Evolutionary conservation across 495 filamentous ascomycete genomes (phyloP).

Genomic region (Aspergillus mulundensis): DNA sequence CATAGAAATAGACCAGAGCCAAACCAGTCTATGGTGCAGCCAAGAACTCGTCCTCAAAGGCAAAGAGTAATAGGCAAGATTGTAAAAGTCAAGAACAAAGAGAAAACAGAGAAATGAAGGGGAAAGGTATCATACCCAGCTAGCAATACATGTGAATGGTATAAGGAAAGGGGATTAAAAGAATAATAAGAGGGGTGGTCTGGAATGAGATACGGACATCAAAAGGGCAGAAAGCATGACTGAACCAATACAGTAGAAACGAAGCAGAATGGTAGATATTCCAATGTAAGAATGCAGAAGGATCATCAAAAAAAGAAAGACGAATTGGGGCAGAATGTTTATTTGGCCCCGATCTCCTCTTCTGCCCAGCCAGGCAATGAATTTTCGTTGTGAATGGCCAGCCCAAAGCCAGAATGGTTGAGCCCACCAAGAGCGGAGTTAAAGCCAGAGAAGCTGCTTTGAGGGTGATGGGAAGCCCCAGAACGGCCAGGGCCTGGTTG

Average conservation of each 20-base stretch:
- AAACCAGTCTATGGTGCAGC: slow-evolving; percentile 25
- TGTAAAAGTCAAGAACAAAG: slow-evolving; percentile 13
- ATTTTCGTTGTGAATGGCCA: slow-evolving; percentile 60
- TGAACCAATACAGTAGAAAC: slow-evolving; percentile 14
- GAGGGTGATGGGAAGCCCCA: slow-evolving; percentile 48
- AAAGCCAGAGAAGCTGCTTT: slow-evolving; percentile 55
- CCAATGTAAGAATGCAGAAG: slow-evolving; percentile 10
- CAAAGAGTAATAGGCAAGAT: slow-evolving; percentile 15
- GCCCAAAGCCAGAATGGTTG: slow-evolving; percentile 55
- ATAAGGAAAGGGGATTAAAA: slow-evolving; percentile 31
- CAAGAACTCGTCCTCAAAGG: slow-evolving; percentile 17
- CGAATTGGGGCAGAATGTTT: slow-evolving; percentile 22
- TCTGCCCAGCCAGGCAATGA: slow-evolving; percentile 65
- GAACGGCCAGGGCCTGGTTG: slow-evolving; percentile 42
- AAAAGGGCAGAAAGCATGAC: slow-evolving; percentile 12
- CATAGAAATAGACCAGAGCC: slow-evolving; percentile 20
- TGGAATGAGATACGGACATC: slow-evolving; percentile 24
- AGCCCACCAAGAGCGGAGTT: slow-evolving; percentile 54
- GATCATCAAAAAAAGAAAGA: slow-evolving; percentile 13
- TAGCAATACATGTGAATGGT: slow-evolving; percentile 44
- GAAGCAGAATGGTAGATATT: slow-evolving; percentile 19
- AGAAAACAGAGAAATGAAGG: slow-evolving; percentile 13
- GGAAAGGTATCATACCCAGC: slow-evolving; percentile 35
- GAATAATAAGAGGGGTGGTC: slow-evolving; percentile 27
- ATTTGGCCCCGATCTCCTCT: slow-evolving; percentile 57